These are phyloP conservation scores for Dacryopinax spathularia DNA, from an alignment of 768 basidiomycete genomes.

Conservation along the genomic window DNA sequence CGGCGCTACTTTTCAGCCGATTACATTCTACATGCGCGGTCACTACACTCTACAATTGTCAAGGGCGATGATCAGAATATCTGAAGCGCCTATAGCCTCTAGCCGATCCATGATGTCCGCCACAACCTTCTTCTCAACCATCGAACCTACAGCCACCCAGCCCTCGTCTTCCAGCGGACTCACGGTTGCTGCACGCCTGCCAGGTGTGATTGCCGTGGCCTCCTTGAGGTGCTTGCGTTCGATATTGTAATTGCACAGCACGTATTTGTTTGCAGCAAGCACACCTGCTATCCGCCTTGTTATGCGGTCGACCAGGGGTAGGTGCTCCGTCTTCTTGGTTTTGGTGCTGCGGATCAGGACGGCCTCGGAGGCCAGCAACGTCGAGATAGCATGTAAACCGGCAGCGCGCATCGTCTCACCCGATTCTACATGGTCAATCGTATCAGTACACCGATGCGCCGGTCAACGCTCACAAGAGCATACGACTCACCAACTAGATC, in stretches of 20 bases:
- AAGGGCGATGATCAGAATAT: constrained; percentile 76
- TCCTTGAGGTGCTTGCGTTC: constrained; percentile 43
- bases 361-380: constrained; percentile 73
- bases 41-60: constrained; percentile 81
- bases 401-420: constrained; percentile 99
- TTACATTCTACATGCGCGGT: neutral
- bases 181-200: constrained; percentile 77
- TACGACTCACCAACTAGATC: constrained; percentile 80
- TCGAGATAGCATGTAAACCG: constrained; percentile 84
- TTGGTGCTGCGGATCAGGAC: constrained; percentile 65
- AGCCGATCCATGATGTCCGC: constrained; percentile 85
- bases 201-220: constrained; percentile 68
- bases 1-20: neutral
- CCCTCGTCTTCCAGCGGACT: constrained; percentile 57
- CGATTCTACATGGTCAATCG: constrained; percentile 48
- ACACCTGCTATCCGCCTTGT: constrained; percentile 84
- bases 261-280: constrained; percentile 71
- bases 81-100: constrained; percentile 70
- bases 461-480: neutral
- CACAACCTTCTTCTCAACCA: constrained; percentile 72
- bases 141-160: constrained; percentile 85
- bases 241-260: constrained; percentile 87
- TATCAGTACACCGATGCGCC: neutral
- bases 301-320: constrained; percentile 59
- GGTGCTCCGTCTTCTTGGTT: constrained; percentile 47